A percentile compares a stretch with the other conserved stretches of the same genome.
These are phyloP conservation scores for Pseudopyricularia cyperi DNA, from an alignment of 2,329 filamentous ascomycete genomes.

Conservation along the genomic window DNA sequence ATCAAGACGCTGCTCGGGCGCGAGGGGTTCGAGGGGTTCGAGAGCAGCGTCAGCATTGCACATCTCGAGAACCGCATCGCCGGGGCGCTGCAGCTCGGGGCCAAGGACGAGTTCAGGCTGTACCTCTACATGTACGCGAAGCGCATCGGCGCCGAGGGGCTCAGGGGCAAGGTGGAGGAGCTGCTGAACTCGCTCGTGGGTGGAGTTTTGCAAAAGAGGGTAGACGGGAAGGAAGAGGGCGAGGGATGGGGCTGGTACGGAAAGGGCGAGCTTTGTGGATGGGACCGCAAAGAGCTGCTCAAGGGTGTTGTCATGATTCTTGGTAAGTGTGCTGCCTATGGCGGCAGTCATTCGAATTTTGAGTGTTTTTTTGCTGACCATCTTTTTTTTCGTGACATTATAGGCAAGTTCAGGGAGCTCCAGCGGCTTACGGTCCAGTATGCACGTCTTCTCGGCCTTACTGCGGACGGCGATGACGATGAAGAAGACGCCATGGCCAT, in stretches of 20 bases:
- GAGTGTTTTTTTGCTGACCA: slow-evolving; percentile 17
- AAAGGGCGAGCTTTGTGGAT: slow-evolving; percentile 69
- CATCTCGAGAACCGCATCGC: slow-evolving; percentile 93
- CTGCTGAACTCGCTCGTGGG: slow-evolving; percentile 71
- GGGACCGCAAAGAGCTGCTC: slow-evolving; percentile 75
- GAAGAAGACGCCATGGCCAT: slow-evolving; percentile 17
- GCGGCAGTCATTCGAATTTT: not conserved
- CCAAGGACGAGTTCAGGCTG: slow-evolving; percentile 82
- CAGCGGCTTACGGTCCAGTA: slow-evolving; percentile 94
- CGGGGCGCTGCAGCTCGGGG: slow-evolving; percentile 70
- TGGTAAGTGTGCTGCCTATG: slow-evolving; percentile 42
- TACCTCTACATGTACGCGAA: slow-evolving; percentile 99
- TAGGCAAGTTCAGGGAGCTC: slow-evolving; percentile 89
- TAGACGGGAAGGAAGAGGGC: slow-evolving; percentile 27
- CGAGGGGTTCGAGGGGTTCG: slow-evolving; percentile 85
- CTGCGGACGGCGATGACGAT: slow-evolving; percentile 30
- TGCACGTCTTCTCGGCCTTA: slow-evolving; percentile 63
- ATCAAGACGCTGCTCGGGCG: slow-evolving; percentile 80
- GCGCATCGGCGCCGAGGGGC: slow-evolving; percentile 78
- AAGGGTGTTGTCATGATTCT: slow-evolving; percentile 88
- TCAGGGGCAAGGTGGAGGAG: slow-evolving; percentile 84
- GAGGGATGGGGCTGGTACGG: slow-evolving; percentile 42
- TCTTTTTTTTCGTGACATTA: not conserved
- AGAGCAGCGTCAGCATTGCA: slow-evolving; percentile 81
- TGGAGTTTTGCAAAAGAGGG: slow-evolving; percentile 49